Conservation (phyloP, 306 rosid genomes). For the Castanea mollissima region DNA sequence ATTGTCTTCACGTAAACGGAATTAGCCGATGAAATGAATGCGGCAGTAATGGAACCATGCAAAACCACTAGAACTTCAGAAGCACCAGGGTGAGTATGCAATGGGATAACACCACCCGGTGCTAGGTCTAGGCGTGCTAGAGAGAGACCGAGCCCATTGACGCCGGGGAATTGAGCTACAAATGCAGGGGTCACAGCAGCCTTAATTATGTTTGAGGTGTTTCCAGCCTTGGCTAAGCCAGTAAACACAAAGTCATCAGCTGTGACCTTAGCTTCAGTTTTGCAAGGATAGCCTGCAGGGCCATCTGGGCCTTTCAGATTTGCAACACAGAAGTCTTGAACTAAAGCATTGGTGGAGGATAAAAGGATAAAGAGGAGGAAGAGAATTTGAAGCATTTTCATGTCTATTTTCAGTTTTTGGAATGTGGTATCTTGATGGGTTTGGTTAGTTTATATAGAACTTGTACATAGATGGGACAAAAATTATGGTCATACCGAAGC, state of each 20-base stretch:
- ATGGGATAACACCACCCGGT: constrained; percentile 70
- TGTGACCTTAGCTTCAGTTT: constrained; percentile 36
- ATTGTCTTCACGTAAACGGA: constrained; percentile 51
- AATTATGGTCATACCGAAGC: constrained; percentile 18
- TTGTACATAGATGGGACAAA: constrained; percentile 37
- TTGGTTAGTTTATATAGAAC: constrained; percentile 9
- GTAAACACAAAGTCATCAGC: constrained; percentile 52
- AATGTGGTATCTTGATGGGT: no score
- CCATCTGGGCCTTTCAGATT: constrained; percentile 49
- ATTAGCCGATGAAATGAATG: constrained; percentile 63
- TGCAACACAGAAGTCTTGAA: constrained; percentile 72
- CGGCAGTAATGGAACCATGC: constrained; percentile 53
- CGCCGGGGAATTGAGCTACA: constrained; percentile 63
- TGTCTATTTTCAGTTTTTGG: no score
- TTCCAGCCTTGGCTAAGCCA: constrained; percentile 45
- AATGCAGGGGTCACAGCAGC: constrained; percentile 86
- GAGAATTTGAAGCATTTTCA: constrained; percentile 41
- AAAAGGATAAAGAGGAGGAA: constrained; percentile 48
- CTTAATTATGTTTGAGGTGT: constrained; percentile 53
- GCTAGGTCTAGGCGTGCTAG: constrained; percentile 61
- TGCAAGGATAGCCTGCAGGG: constrained; percentile 73
- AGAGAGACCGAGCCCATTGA: constrained; percentile 77
- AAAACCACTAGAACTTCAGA: constrained; percentile 51
- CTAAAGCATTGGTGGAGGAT: constrained; percentile 47
- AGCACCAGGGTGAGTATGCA: constrained; percentile 82